These are phyloP conservation scores for Nelumbo lutea DNA, from an alignment of 164 flowering plant species.

Conservation along the genomic window DNA sequence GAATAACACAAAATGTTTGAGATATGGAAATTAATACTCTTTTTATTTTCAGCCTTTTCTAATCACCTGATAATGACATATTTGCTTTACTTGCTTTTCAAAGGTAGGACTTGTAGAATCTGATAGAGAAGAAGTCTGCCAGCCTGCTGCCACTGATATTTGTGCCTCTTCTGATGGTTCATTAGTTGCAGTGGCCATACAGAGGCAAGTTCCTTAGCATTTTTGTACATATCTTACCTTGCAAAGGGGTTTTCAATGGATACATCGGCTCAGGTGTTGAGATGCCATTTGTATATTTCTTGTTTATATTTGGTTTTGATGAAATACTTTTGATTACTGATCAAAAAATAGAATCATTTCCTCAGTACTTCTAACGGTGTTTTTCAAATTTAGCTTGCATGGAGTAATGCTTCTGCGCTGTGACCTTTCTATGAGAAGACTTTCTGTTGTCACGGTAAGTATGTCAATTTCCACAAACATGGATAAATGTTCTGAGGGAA, in stretches of 20 bases:
- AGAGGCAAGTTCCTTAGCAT: conserved; percentile 44
- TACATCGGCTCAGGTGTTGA: too few species aligned
- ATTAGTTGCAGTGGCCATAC: conserved; percentile 69
- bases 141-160: conserved; percentile 60
- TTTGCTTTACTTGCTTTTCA: conserved; percentile 16
- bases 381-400: conserved; percentile 47
- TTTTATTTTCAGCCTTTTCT: background rate
- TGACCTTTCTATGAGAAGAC: conserved; percentile 42
- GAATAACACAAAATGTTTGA: background rate
- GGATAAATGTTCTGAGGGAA: background rate
- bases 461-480: conserved; percentile 1
- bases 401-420: conserved; percentile 65
- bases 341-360: background rate
- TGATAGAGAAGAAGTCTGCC: conserved; percentile 34
- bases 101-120: conserved; percentile 62
- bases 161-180: conserved; percentile 57
- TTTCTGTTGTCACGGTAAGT: conserved; percentile 61
- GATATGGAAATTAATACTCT: background rate
- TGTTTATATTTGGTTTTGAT: too few species aligned
- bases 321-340: too few species aligned
- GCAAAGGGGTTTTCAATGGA: too few species aligned
- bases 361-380: background rate
- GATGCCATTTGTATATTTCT: too few species aligned
- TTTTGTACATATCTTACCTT: conserved; percentile 1
- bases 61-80: background rate